Percentiles rank a stretch among this genome's conserved stretches.
phyloP scores from a whole-genome alignment of 2,329 filamentous ascomycete species.

The Fusarium hostae region DNA sequence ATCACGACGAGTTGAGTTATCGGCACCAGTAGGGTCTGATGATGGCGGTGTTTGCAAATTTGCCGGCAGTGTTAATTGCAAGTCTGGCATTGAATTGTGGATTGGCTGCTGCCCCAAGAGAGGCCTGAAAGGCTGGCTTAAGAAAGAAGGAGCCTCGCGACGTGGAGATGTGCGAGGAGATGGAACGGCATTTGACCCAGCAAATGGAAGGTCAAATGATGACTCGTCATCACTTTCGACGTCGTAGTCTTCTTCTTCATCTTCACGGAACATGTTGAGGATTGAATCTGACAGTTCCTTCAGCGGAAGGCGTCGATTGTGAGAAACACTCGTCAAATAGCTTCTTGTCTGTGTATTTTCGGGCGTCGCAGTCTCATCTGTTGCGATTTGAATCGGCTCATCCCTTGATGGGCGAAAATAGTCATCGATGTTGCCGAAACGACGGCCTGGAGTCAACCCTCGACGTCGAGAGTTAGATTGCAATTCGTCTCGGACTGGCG shows the following conservation, averaged over 20 bases:
- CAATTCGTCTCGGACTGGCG: conserved; percentile 1
- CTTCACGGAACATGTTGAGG: conserved; percentile 33
- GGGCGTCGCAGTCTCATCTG: conserved; percentile 49
- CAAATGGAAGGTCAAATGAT: neutral
- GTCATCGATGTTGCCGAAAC: conserved; percentile 45
- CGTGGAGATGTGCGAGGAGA: conserved; percentile 15
- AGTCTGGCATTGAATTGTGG: neutral
- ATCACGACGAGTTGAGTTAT: conserved; percentile 6
- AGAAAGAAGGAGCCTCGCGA: neutral
- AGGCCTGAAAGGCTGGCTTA: conserved; percentile 18
- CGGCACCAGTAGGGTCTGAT: conserved; percentile 30
- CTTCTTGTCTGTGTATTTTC: conserved; percentile 19
- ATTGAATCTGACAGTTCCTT: conserved; percentile 39
- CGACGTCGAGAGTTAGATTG: neutral
- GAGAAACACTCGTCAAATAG: conserved; percentile 1
- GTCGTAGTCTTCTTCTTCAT: conserved; percentile 35
- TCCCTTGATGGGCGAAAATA: conserved; percentile 45
- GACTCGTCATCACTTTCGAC: conserved; percentile 5
- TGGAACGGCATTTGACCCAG: conserved; percentile 7
- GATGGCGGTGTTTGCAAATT: conserved; percentile 43
- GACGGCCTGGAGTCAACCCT: conserved; percentile 9
- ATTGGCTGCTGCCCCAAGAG: conserved; percentile 6
- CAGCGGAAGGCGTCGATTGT: conserved; percentile 34
- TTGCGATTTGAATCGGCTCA: conserved; percentile 49
- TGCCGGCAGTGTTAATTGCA: neutral